Conservation (phyloP, 805 yeast genomes). For the Myxozyma geophila region DNA sequence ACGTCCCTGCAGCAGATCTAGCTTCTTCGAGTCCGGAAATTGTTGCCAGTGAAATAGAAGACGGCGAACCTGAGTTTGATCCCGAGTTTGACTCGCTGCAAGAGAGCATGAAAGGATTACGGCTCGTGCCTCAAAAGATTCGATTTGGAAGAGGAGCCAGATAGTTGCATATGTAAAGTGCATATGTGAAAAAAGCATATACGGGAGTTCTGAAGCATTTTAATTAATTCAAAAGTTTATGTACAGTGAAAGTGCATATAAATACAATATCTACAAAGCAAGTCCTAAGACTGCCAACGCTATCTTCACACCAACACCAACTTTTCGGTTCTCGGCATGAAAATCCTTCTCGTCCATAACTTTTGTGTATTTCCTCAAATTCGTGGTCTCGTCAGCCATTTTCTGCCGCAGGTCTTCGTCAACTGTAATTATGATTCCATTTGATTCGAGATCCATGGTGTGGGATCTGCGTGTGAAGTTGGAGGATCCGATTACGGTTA, state of each 20-base stretch:
- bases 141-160: slow-evolving; percentile 23
- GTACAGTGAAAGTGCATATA: neutral
- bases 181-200: neutral
- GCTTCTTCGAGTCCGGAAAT: neutral
- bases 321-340: slow-evolving; percentile 61
- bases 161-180: neutral
- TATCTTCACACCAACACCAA: slow-evolving; percentile 64
- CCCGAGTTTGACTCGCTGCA: slow-evolving; percentile 15
- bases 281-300: slow-evolving; percentile 46
- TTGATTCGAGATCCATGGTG: slow-evolving; percentile 83
- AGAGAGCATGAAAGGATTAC: slow-evolving; percentile 6
- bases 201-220: neutral
- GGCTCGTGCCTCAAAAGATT: slow-evolving; percentile 24
- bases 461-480: slow-evolving; percentile 92
- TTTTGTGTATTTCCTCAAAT: slow-evolving; percentile 61
- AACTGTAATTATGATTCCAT: slow-evolving; percentile 76
- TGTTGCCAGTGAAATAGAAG: neutral
- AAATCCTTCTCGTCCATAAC: slow-evolving; percentile 65
- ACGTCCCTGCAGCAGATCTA: no score
- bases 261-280: slow-evolving; percentile 6
- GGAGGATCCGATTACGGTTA: slow-evolving; percentile 88
- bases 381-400: slow-evolving; percentile 67
- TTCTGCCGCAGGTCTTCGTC: slow-evolving; percentile 60
- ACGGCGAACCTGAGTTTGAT: slow-evolving; percentile 22
- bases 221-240: neutral